Evolutionary conservation across 345 rosid species (phyloP), one percentile per base, ranked within the genome.

Genomic region (Lagerstroemia speciosa): DNA sequence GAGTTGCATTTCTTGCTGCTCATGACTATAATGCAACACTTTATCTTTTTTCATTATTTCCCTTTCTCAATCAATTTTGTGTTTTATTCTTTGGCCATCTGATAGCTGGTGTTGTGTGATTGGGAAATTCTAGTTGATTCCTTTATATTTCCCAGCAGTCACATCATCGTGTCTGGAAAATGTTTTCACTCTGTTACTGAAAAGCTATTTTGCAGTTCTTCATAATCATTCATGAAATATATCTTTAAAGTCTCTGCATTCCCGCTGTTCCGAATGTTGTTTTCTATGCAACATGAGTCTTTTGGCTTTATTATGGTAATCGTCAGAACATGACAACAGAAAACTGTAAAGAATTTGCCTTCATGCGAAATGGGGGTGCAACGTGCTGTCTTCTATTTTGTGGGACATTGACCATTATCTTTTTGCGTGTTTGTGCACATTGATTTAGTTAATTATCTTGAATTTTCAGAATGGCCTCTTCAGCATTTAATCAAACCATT

Each of bases 401-500:
- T 41, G 46, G n/a, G n/a, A n/a, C 46, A 41, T 16, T 4, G 14
- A 41, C 16, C 46, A 9, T 41, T 41, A 41, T 41, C n/a, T n/a
- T 41, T 9, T 16, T 41, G 46, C 46, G 14, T 41, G 46, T 41
- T 2, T 41, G 46, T 41, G 15, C 14, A 41, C 46, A 41, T 41
- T 41, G 46, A 41, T 16, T 41, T 2, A 9, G 46, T 41, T 41
- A 16, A 8, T 55, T 29, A 8, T 20, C 50, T 14, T 32, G 48
- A 14, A 58, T 50, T 71, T 78, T 64, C 89, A 88, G 96, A 74
- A 91, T 91, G 95, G 86, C 88, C 46, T 75, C 78, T 67, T 76
- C 88, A 77, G 78, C 72, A 55, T 83, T 84, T 68, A 80, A 85
- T 76, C 90, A 82, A 76, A 68, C 86, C 38, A 27, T 77, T 20